Percentiles rank a stretch among this genome's conserved stretches.
These are phyloP conservation scores for Lentinula aciculospora DNA, from an alignment of 768 basidiomycete genomes.

Conservation along the genomic window DNA sequence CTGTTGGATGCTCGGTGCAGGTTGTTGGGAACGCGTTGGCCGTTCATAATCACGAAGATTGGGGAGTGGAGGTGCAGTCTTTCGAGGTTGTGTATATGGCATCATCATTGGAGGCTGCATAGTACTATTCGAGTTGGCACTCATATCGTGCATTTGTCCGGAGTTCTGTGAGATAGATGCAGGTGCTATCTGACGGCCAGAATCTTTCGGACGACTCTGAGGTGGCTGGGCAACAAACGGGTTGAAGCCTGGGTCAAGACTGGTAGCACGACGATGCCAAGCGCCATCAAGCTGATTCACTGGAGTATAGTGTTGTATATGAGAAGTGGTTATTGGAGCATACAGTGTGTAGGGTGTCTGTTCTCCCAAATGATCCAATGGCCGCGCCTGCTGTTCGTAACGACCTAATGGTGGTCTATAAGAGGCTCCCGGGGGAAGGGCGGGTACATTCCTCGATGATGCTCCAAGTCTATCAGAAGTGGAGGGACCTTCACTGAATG, in stretches of 20 bases:
- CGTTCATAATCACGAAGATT: neutral
- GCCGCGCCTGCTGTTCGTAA: neutral
- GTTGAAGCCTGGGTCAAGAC: neutral
- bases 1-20: constrained; percentile 6
- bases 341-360: neutral
- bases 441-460: neutral
- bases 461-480: neutral
- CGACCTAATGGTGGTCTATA: neutral
- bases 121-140: neutral
- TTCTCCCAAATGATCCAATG: neutral
- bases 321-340: neutral
- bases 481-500: neutral
- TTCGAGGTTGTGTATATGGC: neutral
- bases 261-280: neutral
- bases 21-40: neutral
- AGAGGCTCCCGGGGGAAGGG: neutral
- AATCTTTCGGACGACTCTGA: neutral
- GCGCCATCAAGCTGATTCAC: neutral
- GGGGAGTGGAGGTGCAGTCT: neutral
- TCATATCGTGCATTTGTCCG: neutral
- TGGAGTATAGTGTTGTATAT: neutral
- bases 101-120: neutral
- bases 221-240: neutral
- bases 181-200: neutral
- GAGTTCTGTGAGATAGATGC: neutral